Conservation (phyloP, 352 stramenopile genomes). For the Pythium sp. region DNA sequence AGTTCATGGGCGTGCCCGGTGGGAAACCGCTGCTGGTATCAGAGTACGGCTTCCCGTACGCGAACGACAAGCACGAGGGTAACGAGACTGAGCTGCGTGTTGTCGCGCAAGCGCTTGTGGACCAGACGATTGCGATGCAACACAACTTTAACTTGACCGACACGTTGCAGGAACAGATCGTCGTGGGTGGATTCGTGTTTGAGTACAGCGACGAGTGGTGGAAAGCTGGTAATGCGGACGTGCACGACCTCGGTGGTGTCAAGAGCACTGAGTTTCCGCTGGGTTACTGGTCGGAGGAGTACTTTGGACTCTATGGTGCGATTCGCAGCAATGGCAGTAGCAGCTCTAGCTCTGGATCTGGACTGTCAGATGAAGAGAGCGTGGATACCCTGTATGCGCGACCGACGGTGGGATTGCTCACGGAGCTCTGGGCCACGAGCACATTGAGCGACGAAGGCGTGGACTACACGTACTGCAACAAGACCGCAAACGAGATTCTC, state of each 20-base stretch:
- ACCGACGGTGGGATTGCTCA: conserved; percentile 51
- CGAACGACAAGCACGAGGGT: conserved; percentile 39
- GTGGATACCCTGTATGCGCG: conserved; percentile 40
- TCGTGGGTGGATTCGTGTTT: conserved; percentile 70
- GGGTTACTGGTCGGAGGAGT: conserved; percentile 65
- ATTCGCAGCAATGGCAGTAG: conserved; percentile 7
- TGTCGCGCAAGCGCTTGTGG: conserved; percentile 38
- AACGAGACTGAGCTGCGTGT: conserved; percentile 36
- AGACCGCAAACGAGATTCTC: background rate
- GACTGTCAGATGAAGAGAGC: conserved; percentile 10
- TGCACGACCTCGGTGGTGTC: conserved; percentile 50
- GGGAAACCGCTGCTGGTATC: conserved; percentile 53
- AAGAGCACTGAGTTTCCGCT: conserved; percentile 54
- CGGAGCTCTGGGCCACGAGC: conserved; percentile 38
- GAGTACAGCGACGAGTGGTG: conserved; percentile 82
- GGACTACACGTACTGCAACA: conserved; percentile 33
- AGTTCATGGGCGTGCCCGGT: conserved; percentile 38
- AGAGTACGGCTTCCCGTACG: conserved; percentile 68
- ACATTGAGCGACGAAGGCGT: conserved; percentile 35
- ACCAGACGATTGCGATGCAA: conserved; percentile 54
- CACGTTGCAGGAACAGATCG: conserved; percentile 40
- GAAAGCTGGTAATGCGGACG: conserved; percentile 48
- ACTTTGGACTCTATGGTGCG: conserved; percentile 46
- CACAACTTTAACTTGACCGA: conserved; percentile 51
- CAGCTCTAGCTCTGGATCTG: background rate